Evolutionary conservation across 768 basidiomycete genomes (phyloP), one percentile per base, ranked within the genome.

Genomic region (Tulasnella sp.): DNA sequence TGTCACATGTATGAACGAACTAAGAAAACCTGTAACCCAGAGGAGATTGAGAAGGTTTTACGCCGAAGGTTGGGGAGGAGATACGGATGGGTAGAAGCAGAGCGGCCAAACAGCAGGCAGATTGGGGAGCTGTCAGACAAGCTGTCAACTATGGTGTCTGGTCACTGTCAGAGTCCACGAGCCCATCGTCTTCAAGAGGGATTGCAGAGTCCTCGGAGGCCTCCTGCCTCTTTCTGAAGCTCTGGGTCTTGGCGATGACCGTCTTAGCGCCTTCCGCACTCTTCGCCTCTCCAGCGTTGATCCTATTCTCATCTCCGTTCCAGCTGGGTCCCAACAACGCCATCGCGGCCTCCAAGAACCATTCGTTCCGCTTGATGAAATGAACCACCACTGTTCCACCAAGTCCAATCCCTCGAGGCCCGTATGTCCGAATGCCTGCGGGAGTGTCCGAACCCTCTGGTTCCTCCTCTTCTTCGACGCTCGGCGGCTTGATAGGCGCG

Each of bases 341-440:
- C 12, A 94, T 81, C 12, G 94, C 92, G 5, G 95, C 92, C 82
- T 99, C 96, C 76, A 95, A 80, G 81, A 91, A 98, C 96, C 96
- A 99, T 82, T 92, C 90, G 75, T 92, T 88, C 79, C 93, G 90
- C 88, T 98, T 99, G 84, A 99, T 90, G 79, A 93, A 98, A 81
- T 99, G 96, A 67, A 99, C 94, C 26, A 94, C 91, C 62, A 95
- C 86, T 2, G 96, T 99, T 5, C 96, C 97, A 3, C 96, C 96
- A 9, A 94, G 40, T 3, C 71, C 86, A 17, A 62, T 62, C 16
- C 70, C 73, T 16, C 65, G 16, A 17, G 37, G 35, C 29, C 72
- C 72, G 62, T 41, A 72, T 14, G 39, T 5, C 59, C 37, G 36
- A 2, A 11, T 40, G 34, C 39, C n/a, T 11, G 64, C 64, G 0